phyloP scores from a whole-genome alignment of 2,329 filamentous ascomycete species.

The Fusarium pininemorale region DNA sequence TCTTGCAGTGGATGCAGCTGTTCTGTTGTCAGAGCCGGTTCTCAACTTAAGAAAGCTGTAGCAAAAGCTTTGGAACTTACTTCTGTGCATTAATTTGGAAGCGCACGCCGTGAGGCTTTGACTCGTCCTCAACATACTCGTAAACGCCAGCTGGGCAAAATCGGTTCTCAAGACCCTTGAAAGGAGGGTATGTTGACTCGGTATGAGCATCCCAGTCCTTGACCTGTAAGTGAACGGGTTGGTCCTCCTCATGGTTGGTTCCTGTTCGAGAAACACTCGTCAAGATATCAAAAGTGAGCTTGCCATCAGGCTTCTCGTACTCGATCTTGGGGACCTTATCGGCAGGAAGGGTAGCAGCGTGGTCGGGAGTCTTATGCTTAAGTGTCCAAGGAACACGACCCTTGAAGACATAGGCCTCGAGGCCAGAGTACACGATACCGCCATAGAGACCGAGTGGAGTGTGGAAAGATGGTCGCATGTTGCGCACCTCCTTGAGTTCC shows the following conservation, averaged over 20 bases:
- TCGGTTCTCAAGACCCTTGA: constrained; percentile 91
- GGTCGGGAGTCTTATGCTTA: constrained; percentile 81
- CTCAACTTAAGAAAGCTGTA: background rate
- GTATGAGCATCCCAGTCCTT: constrained; percentile 95
- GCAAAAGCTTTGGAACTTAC: constrained; percentile 69
- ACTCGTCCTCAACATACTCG: constrained; percentile 94
- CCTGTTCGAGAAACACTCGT: constrained; percentile 95
- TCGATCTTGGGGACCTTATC: constrained; percentile 88
- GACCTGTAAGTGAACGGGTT: constrained; percentile 95
- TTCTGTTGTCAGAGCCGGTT: constrained; percentile 11
- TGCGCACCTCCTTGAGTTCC: constrained; percentile 93
- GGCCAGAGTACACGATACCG: constrained; percentile 89
- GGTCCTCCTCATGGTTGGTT: constrained; percentile 98
- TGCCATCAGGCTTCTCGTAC: constrained; percentile 95
- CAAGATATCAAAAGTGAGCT: constrained; percentile 94
- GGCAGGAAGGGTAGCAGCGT: constrained; percentile 80
- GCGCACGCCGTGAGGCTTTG: constrained; percentile 85
- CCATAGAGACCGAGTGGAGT: constrained; percentile 86
- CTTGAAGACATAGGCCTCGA: constrained; percentile 88
- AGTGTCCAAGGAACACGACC: constrained; percentile 92
- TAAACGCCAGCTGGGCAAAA: constrained; percentile 99
- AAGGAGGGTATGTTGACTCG: constrained; percentile 81
- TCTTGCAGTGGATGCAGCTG: constrained; percentile 99
- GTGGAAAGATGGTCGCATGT: constrained; percentile 97
- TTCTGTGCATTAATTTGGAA: constrained; percentile 99